These are phyloP conservation scores for Mallotus repandus DNA, from an alignment of 441 rosid species.

Conservation along the genomic window DNA sequence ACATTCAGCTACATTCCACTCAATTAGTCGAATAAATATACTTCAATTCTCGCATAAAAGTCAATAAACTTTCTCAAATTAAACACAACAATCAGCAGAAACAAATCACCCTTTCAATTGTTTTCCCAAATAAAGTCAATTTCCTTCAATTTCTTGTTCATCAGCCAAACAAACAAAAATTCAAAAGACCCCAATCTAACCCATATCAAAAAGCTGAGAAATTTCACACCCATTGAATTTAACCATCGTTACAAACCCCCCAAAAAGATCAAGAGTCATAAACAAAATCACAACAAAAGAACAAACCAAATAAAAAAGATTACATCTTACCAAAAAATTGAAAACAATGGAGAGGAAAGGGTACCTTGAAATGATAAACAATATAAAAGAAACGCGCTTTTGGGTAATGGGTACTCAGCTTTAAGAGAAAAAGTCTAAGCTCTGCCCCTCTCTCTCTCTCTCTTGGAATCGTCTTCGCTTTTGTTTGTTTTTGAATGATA, in stretches of 20 bases:
- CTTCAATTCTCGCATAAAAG: not conserved
- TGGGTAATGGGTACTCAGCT: not conserved
- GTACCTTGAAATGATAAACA: slow-evolving; percentile 18
- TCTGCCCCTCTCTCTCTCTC: not conserved
- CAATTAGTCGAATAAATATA: not conserved
- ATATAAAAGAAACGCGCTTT: not conserved
- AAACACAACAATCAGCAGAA: not conserved
- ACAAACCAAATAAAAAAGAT: not conserved
- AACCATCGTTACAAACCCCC: slow-evolving; percentile 7
- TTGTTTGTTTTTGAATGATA: not conserved
- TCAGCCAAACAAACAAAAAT: slow-evolving; percentile 18
- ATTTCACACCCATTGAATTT: not conserved
- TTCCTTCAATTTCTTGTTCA: not conserved
- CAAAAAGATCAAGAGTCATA: not conserved
- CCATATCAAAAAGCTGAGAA: not conserved
- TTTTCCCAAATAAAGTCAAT: not conserved
- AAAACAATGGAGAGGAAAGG: not conserved
- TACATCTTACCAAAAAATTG: not conserved
- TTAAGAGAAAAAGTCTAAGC: slow-evolving; percentile 6
- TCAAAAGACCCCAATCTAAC: slow-evolving; percentile 7
- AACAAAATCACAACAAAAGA: not conserved
- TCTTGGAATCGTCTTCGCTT: not conserved
- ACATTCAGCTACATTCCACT: not conserved
- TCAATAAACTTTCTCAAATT: not conserved
- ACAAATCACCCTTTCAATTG: not conserved